Evolutionary conservation across 2,329 filamentous ascomycete species (phyloP), one percentile per base, ranked within the genome.

Genomic region (Gnomoniopsis smithogilvyi): DNA sequence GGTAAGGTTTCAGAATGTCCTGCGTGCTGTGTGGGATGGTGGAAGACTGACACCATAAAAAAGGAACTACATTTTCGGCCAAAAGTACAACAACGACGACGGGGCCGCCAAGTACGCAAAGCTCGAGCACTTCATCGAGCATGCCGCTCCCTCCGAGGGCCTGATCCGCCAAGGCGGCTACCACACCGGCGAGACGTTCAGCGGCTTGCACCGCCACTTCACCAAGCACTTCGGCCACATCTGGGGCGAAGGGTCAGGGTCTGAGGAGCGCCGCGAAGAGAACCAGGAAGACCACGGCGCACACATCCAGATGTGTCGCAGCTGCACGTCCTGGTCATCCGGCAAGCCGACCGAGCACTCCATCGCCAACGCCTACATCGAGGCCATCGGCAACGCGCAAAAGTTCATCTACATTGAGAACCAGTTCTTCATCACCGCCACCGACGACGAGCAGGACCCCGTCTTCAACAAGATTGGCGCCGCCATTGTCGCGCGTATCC

Each of bases 351-450:
- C 78, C 1, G 82, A 85, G 68, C 92, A 95, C 71, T 96, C 92
- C 0, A 94, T 97, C 62, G 85, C 88, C 62, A 93, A 94, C 69
- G 92, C 92, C 1, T 96, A 96, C 68, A 85, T 90, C 36, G 80
- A 89, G 47, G 81, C 86, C 30, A 92, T 92, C 65, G 78, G 75
- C 41, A 85, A 86, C 51, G 87, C 87, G 19, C 76, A 86, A 67
- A 86, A 92, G 69, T 92, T 89, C 67, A 74, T 93, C 60, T 93
- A 92, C 72, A 92, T 93, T 38, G 89, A 93, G 70, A 92, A 93
- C 67, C 87, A 84, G 79, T 95, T 95, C 77, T 95, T 95, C 78
- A 95, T 95, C 73, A 95, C 91, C 0, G 89, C 90, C 2, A 93
- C 90, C 1, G 80, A 78, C 51, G 80, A 89, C 56, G 76, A 85